Evolutionary conservation across 768 basidiomycete genomes (phyloP), one percentile per base, ranked within the genome.

Genomic region (Pilatotrama ljubarskyi): DNA sequence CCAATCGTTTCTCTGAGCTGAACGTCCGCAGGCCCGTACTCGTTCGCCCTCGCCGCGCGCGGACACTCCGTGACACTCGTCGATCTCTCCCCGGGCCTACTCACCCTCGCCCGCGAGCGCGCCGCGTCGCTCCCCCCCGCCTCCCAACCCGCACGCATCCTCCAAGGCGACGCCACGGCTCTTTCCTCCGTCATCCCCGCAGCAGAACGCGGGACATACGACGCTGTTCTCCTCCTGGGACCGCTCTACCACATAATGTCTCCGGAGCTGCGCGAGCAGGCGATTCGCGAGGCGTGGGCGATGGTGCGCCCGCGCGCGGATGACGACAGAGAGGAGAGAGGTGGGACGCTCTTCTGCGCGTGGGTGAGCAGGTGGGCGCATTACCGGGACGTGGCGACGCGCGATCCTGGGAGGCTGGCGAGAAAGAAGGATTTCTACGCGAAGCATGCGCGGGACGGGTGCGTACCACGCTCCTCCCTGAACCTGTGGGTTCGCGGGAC

Each of bases 141-240:
- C 22, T 7, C 43, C 13, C 51, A 42, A 25, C 61, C 61, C 22
- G 35, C 52, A 8, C 51, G 55, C 52, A 62, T 58, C 51, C 41
- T 59, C 5, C 10, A 29, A 9, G 87, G 68, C 87, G 84, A 69
- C 90, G 90, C 13, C 79, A 77, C 73, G 85, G 75, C 63, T 87
- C 88, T 1, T 86, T 47, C 48, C 13, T 15, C 41, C 24, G 36
- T 40, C n/a, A 42, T 46, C 90, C 90, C 15, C 74, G 94, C 61
- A 5, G 40, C 18, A 26, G 66, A 64, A 22, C 35, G 42, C 25
- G 60, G 44, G 7, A 62, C 47, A 29, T 67, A 65, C 50, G 66
- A 67, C 51, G 64, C 58, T 6, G 66, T 67, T 26, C 61, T 67
- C 51, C 59, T 67, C 38, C 61, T 67, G 10, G 66, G 66, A 1